Evolutionary conservation across 208 protist genomes (phyloP).

Genomic region (Crithidia fasciculata): DNA sequence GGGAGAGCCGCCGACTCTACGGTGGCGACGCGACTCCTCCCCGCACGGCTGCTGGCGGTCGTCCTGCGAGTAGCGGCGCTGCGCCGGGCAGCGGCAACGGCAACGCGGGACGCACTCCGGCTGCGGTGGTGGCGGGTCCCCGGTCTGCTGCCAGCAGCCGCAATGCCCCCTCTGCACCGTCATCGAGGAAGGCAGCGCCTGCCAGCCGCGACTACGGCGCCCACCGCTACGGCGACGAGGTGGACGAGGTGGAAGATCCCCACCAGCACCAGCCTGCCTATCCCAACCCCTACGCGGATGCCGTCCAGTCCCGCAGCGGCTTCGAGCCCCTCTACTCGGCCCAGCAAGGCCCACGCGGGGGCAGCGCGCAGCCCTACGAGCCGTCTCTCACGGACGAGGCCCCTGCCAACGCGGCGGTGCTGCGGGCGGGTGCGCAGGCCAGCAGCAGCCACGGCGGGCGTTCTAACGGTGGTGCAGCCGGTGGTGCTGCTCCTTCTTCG

Average conservation of each 20-base stretch:
- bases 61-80: background rate
- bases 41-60: background rate
- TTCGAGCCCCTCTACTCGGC: constrained; percentile 14
- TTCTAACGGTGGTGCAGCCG: background rate
- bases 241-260: background rate
- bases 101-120: background rate
- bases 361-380: constrained; percentile 21
- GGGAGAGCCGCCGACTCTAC: background rate
- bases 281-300: background rate
- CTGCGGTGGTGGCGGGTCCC: background rate
- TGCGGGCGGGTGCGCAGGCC: background rate
- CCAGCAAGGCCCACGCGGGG: constrained; percentile 19
- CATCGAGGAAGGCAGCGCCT: background rate
- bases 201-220: constrained; percentile 17
- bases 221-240: constrained; percentile 13
- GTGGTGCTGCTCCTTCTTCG: background rate
- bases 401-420: constrained; percentile 14
- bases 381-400: constrained; percentile 16
- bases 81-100: constrained; percentile 2
- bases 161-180: background rate
- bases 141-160: constrained; percentile 6
- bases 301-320: background rate
- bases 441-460: background rate
- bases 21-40: background rate
- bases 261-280: background rate